Evolutionary conservation across 2,329 filamentous ascomycete genomes (phyloP).

Genomic region (Beauveria varroae): DNA sequence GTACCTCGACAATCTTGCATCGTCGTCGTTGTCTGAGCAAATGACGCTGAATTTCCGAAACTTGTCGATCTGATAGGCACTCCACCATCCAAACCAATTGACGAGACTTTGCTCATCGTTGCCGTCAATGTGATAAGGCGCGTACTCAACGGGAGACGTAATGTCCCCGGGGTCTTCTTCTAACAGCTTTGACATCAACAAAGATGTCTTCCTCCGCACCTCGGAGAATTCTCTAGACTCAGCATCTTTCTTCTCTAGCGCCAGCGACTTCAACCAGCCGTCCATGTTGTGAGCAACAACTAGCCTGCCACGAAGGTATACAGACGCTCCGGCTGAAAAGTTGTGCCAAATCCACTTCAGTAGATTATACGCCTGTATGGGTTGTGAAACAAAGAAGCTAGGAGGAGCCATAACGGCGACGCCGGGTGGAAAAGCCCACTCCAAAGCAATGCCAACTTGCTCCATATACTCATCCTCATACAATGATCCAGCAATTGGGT

Average conservation of each 20-base stretch:
- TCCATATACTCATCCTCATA: constrained; percentile 12
- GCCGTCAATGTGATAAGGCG: constrained; percentile 40
- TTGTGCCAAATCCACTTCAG: constrained; percentile 28
- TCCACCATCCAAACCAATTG: constrained; percentile 57
- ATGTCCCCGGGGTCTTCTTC: neutral
- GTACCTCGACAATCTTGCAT: constrained; percentile 18
- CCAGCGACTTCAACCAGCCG: constrained; percentile 24
- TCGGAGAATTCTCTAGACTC: neutral
- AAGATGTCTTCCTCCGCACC: neutral
- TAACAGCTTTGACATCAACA: neutral
- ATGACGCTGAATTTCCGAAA: constrained; percentile 50
- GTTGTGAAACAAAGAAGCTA: constrained; percentile 33
- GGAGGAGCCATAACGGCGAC: constrained; percentile 32
- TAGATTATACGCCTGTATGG: constrained; percentile 25
- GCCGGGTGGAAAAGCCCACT: constrained; percentile 24
- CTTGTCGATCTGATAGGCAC: constrained; percentile 38
- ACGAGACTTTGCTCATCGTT: constrained; percentile 56
- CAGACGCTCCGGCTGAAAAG: constrained; percentile 12
- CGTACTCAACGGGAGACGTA: constrained; percentile 34
- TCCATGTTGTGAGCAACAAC: constrained; percentile 23
- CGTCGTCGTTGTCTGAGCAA: constrained; percentile 32
- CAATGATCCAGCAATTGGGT: neutral
- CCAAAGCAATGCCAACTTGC: constrained; percentile 17
- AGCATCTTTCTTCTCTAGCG: constrained; percentile 14
- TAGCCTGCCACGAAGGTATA: constrained; percentile 18